Evolutionary conservation across 805 yeast genomes (phyloP).

Genomic region (Vanderwaltozyma yarrowii): DNA sequence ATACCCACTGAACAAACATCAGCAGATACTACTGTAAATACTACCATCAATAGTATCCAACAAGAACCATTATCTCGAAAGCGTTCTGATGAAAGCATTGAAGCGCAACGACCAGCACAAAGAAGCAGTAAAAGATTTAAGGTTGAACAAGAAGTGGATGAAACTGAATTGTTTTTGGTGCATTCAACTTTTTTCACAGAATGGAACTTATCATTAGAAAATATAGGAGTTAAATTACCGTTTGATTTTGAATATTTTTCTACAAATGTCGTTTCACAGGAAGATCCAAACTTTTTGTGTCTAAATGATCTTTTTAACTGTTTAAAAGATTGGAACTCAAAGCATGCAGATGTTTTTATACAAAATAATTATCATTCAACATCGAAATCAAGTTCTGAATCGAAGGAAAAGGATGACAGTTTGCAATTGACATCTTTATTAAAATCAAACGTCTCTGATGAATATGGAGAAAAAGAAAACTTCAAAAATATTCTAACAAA

Average conservation of each 20-base stretch:
- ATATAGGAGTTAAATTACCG: constrained; percentile 5
- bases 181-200: constrained; percentile 16
- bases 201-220: constrained; percentile 4
- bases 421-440: constrained; percentile 24
- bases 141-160: constrained; percentile 20
- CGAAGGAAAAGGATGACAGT: constrained; percentile 10
- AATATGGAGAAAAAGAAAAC: constrained; percentile 7
- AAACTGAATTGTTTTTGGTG: constrained; percentile 3
- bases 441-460: constrained; percentile 22
- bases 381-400: constrained; percentile 1
- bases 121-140: constrained; percentile 34
- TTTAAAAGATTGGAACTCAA: constrained; percentile 29
- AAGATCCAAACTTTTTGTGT: background rate
- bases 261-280: background rate
- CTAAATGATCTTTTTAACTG: constrained; percentile 26
- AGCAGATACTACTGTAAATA: background rate
- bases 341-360: constrained; percentile 25
- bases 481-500: constrained; percentile 4
- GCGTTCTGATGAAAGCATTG: constrained; percentile 14
- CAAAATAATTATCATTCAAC: constrained; percentile 10
- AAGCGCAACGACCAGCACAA: constrained; percentile 18
- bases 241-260: constrained; percentile 2
- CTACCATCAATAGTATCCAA: background rate
- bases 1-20: too few relatives aligned
- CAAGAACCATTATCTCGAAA: constrained; percentile 3